Conservation (phyloP, 768 basidiomycete species). For the Leccinum barrowsii region DNA sequence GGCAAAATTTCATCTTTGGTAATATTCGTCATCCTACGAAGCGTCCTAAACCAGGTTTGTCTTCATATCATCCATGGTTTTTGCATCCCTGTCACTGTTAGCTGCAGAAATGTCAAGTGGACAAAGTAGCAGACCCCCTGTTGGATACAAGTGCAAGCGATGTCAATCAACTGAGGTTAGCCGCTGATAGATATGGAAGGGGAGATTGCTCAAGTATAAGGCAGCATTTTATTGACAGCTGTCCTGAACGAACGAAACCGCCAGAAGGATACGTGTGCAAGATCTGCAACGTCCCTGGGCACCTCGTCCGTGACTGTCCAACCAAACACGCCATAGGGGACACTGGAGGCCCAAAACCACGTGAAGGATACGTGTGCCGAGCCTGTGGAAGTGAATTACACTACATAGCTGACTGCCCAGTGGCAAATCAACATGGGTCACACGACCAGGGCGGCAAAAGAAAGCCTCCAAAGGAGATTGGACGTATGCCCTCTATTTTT, state of each 20-base stretch:
- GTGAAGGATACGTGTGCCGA: conserved; percentile 83
- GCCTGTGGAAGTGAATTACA: conserved; percentile 88
- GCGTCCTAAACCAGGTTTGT: conserved; percentile 52
- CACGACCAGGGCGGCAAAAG: conserved; percentile 34
- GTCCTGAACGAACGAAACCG: conserved; percentile 71
- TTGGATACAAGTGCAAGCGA: conserved; percentile 72
- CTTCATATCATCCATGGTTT: neutral
- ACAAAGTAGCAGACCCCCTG: conserved; percentile 56
- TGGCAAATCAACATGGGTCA: conserved; percentile 50
- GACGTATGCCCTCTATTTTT: conserved; percentile 53
- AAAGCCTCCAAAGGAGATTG: conserved; percentile 72
- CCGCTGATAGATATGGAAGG: neutral
- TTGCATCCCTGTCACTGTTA: neutral
- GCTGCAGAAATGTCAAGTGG: conserved; percentile 26
- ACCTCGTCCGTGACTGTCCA: conserved; percentile 88
- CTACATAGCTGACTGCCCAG: conserved; percentile 83
- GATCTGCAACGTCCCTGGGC: conserved; percentile 81
- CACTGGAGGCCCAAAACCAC: conserved; percentile 80
- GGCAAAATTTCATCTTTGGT: conserved; percentile 70
- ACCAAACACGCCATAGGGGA: conserved; percentile 73
- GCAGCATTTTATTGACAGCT: conserved; percentile 75
- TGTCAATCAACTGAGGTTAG: conserved; percentile 74
- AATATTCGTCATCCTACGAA: conserved; percentile 55
- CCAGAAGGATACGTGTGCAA: conserved; percentile 86
- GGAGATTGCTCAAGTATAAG: conserved; percentile 1